Evolutionary conservation across 495 filamentous ascomycete species (phyloP), one percentile per base, ranked within the genome.

Genomic region (Polyplosphaeria fusca): DNA sequence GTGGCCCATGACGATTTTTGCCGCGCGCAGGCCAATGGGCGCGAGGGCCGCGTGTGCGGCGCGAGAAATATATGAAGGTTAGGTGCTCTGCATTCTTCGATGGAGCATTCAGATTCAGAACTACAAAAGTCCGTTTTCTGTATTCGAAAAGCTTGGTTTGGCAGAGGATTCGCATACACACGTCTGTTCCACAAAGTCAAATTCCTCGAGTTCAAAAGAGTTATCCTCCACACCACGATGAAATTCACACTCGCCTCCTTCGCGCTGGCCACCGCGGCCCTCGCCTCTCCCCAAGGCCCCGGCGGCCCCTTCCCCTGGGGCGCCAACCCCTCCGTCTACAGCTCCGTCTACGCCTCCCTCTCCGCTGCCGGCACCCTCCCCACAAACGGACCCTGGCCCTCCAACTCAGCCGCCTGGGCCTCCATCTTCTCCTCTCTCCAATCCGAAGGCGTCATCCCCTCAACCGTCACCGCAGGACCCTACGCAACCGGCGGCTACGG

Each of bases 1-100:
- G 46, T 40, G n/a, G n/a, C n/a, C 51, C 23, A 55, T 62, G 59
- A 47, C 52, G 52, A 25, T 40, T 25, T 11, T 4, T 14, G 45
- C 12, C 14, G 7, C 13, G 45, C 45, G 19, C 9, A 23, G 44
- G 12, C 59, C 52, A 62, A 62, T 56, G 22, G 25, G 23, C 30
- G 9, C n/a, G 26, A 25, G 37, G 60, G 60, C 60, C 60, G 47
- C 60, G 60, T 52, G 47, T 48, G 28, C 42, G 12, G 40, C 30
- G 18, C 12, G 9, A 19, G 13, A 24, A 13, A 7, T 48, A 43
- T 48, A 48, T 49, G 13, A 32, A 39, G 23, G 41, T 18, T 20
- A 27, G 41, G 39, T 25, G 30, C 24, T 42, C 13, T 23, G 16
- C 20, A 39, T 14, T 38, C 11, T 18, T 11, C 18, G 39, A 12